Percentiles rank a stretch among this genome's conserved stretches.
These are phyloP conservation scores for Zea luxurians DNA, from an alignment of 176 grass and related monocot species.

Conservation along the genomic window DNA sequence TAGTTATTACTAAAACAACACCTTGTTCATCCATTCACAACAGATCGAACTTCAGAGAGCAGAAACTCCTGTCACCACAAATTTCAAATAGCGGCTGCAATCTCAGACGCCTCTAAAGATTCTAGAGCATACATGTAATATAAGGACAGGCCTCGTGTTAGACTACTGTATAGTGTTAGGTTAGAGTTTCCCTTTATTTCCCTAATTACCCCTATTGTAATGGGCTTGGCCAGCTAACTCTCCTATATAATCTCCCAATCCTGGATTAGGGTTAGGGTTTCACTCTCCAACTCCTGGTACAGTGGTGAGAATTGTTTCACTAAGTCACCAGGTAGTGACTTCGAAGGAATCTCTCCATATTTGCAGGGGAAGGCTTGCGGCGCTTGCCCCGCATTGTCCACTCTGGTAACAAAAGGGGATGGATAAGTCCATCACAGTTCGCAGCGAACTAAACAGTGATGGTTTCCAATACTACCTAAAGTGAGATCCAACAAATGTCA, in stretches of 20 bases:
- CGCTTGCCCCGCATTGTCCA: neutral
- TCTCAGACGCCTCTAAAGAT: neutral
- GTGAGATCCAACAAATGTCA: neutral
- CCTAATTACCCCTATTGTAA: too few relatives aligned
- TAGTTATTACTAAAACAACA: neutral
- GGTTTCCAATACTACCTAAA: neutral
- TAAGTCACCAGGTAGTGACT: too few relatives aligned
- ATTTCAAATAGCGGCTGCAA: neutral
- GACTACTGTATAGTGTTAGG: too few relatives aligned
- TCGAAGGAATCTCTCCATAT: too few relatives aligned
- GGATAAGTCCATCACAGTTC: neutral
- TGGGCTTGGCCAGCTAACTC: too few relatives aligned
- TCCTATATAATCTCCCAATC: too few relatives aligned
- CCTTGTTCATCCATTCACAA: neutral
- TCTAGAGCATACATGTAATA: neutral
- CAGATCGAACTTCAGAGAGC: neutral
- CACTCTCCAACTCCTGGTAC: too few relatives aligned
- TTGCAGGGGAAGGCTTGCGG: too few relatives aligned
- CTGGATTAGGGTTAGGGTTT: too few relatives aligned
- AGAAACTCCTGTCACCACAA: neutral
- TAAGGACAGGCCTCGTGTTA: too few relatives aligned
- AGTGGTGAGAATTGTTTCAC: too few relatives aligned
- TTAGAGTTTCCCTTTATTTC: too few relatives aligned
- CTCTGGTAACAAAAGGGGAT: neutral
- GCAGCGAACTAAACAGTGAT: neutral